A percentile compares a stretch with the other conserved stretches of the same genome.
Evolutionary conservation across 495 filamentous ascomycete species (phyloP).

Genomic region (Daldinia caldariorum): DNA sequence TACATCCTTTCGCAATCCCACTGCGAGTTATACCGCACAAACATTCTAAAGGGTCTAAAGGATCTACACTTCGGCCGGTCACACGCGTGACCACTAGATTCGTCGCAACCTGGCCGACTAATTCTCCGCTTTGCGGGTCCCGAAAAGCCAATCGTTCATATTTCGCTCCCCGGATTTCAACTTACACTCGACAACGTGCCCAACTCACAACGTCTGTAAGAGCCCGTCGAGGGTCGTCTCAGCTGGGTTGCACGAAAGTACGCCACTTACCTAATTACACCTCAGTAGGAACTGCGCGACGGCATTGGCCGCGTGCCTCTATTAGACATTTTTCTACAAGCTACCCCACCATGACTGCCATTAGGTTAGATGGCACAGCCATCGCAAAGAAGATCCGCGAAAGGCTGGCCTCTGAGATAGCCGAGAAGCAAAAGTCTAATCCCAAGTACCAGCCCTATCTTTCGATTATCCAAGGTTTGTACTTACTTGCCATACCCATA

Average conservation of each 20-base stretch:
- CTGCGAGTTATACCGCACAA: slow-evolving; percentile 5
- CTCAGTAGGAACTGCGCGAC: slow-evolving; percentile 16
- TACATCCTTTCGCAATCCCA: slow-evolving; percentile 10
- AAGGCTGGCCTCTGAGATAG: slow-evolving; percentile 79
- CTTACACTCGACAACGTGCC: slow-evolving; percentile 31
- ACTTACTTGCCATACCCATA: slow-evolving; percentile 15
- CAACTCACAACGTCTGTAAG: background rate
- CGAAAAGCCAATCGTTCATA: slow-evolving; percentile 25
- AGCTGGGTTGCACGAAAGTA: slow-evolving; percentile 29
- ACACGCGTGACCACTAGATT: slow-evolving; percentile 9
- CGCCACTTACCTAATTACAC: slow-evolving; percentile 27
- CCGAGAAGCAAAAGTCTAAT: slow-evolving; percentile 78
- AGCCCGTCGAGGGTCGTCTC: slow-evolving; percentile 17
- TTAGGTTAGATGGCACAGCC: slow-evolving; percentile 94
- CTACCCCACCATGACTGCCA: slow-evolving; percentile 76
- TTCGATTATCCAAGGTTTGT: slow-evolving; percentile 89
- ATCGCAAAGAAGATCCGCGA: slow-evolving; percentile 91
- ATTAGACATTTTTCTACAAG: slow-evolving; percentile 54
- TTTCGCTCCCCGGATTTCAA: slow-evolving; percentile 28
- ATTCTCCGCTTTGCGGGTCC: slow-evolving; percentile 44
- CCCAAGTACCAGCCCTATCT: slow-evolving; percentile 87
- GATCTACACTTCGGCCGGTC: slow-evolving; percentile 36
- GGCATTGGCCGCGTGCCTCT: slow-evolving; percentile 26
- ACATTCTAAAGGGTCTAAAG: background rate
- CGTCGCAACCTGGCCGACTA: slow-evolving; percentile 18